Base-by-base conservation (phyloP, 2,329 filamentous ascomycete genomes). In the Penicillium sclerotiorum region DNA sequence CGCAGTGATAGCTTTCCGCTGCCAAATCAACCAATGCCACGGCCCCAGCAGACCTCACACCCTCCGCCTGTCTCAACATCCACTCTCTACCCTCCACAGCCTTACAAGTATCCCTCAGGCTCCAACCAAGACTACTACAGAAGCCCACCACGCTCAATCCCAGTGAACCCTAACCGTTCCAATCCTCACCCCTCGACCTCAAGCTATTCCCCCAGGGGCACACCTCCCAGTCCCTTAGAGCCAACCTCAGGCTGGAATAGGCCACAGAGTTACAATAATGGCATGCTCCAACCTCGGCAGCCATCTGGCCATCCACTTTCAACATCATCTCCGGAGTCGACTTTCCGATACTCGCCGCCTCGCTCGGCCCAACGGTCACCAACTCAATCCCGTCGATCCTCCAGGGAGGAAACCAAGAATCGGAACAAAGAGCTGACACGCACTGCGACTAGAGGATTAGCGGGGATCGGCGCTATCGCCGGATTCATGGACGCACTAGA, bases 401-500 rank as follows among this genome's bases (percentile, higher is more conserved):
- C 61, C n/a, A 56, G 54, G 12, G 59, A 60, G 53, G 52, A 66
- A 22, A 25, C 49, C 11, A 58, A 60, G 48, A 55, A 59, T 15
- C 49, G 62, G 5, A 64, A 66, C 30, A 65, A 63, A 21, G 58
- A 63, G 41, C 45, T 70, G 12, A 62, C 61, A 36, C 61, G 70
- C 27, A 65, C 59, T 33, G 69, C 70, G 30, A 69, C 69, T 7
- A 65, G 66, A 28, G 69, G 69, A 2, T 44, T 73, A 21, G 59
- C 65, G 6, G 71, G 69, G 3, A 65, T 67, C 18, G 67, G 67
- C 13, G 70, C 70, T 12, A 67, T 72, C 47, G 68, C 68, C 5
- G 69, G 69, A 9, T 71, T 73, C 46, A 59, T 73, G 55, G 67
- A 72, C 58, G 70, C 70, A n/a, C 48, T 73, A 36, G 70, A 73